A percentile compares a stretch with the other conserved stretches of the same genome.
These are phyloP conservation scores for Tuber aestivum DNA, from an alignment of 495 filamentous ascomycete species.

Conservation along the genomic window DNA sequence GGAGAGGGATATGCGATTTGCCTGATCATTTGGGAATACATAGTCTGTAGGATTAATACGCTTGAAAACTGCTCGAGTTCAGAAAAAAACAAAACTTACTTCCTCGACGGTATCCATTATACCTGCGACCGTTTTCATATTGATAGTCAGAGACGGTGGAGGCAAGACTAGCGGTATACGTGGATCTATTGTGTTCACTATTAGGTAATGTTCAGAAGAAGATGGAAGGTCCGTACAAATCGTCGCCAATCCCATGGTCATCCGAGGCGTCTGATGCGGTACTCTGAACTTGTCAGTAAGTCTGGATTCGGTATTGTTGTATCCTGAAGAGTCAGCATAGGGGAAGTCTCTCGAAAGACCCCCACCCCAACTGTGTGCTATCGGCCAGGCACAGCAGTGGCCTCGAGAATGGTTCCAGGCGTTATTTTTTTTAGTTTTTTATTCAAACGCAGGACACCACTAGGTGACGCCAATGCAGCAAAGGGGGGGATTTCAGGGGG, in stretches of 20 bases:
- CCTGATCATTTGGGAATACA: slow-evolving; percentile 25
- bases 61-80: neutral
- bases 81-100: slow-evolving; percentile 1
- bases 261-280: neutral
- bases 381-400: neutral
- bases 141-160: slow-evolving; percentile 19
- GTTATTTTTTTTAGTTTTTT: neutral
- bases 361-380: neutral
- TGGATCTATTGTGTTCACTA: slow-evolving; percentile 6
- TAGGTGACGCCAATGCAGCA: neutral
- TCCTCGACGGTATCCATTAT: slow-evolving; percentile 56
- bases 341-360: neutral
- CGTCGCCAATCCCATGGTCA: slow-evolving; percentile 16
- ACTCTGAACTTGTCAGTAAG: neutral
- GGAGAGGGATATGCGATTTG: neutral
- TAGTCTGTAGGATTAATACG: slow-evolving; percentile 6
- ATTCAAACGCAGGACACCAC: neutral
- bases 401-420: neutral
- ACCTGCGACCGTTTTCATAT: slow-evolving; percentile 47
- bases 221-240: neutral
- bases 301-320: neutral
- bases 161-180: slow-evolving; percentile 12
- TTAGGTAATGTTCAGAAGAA: neutral
- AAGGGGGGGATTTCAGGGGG: neutral
- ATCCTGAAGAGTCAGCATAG: neutral